Percentiles rank a stretch among this genome's conserved stretches.
Evolutionary conservation across 768 basidiomycete species (phyloP).

Genomic region (Tylopilus felleus): DNA sequence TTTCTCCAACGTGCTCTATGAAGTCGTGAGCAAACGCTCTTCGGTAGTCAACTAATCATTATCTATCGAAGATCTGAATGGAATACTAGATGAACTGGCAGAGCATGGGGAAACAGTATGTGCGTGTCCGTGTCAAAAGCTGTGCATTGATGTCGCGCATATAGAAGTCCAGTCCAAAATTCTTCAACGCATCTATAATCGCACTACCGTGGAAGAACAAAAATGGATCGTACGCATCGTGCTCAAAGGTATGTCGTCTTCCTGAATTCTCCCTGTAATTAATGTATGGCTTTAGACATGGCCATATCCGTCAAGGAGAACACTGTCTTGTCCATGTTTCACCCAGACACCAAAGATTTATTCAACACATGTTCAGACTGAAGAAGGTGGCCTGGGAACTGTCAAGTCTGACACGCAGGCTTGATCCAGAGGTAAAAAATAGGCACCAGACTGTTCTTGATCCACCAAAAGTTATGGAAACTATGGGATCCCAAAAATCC

Average conservation of each 20-base stretch:
- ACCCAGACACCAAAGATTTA: slow-evolving; percentile 89
- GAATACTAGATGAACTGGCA: slow-evolving; percentile 72
- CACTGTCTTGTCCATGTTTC: slow-evolving; percentile 86
- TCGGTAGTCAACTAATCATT: slow-evolving; percentile 73
- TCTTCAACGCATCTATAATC: slow-evolving; percentile 72
- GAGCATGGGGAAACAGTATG: slow-evolving; percentile 73
- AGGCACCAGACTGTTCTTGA: slow-evolving; percentile 8
- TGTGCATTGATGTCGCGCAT: slow-evolving; percentile 7
- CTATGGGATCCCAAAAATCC: slow-evolving; percentile 68
- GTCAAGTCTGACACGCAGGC: slow-evolving; percentile 66
- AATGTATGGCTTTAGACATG: slow-evolving; percentile 56
- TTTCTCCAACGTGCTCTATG: slow-evolving; percentile 82
- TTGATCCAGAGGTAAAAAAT: slow-evolving; percentile 53
- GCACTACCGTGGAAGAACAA: slow-evolving; percentile 82
- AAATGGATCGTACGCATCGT: slow-evolving; percentile 95
- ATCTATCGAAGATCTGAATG: slow-evolving; percentile 82
- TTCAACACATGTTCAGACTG: slow-evolving; percentile 97
- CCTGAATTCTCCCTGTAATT: neutral
- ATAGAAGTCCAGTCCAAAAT: slow-evolving; percentile 67
- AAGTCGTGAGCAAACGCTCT: slow-evolving; percentile 81
- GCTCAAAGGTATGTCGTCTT: slow-evolving; percentile 65
- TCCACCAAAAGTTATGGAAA: slow-evolving; percentile 81
- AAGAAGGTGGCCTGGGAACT: slow-evolving; percentile 91
- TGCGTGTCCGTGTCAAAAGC: neutral
- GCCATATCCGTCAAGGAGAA: slow-evolving; percentile 92